Evolutionary conservation across 1,284 basidiomycete genomes (phyloP), one percentile per base, ranked within the genome.

Genomic region (Microstroma glucosiphilum): DNA sequence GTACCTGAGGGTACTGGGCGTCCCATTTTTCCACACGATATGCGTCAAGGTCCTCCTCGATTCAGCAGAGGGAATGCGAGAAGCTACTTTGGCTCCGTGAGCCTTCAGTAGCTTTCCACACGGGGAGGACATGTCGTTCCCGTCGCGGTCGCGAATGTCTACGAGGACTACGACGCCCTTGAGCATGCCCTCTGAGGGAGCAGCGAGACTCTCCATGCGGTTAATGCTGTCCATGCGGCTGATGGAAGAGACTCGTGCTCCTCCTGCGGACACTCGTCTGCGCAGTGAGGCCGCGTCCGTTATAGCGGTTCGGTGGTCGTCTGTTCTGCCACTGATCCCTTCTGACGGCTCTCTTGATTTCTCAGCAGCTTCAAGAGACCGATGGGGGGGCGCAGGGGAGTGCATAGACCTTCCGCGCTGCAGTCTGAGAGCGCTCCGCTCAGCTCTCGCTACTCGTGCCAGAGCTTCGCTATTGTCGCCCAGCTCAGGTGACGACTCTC

Each of bases 11-110:
- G 73, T 76, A 48, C 65, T 67, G 17, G 72, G 72, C 21, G 62
- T 59, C 12, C 73, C 73, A 41, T 67, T 67, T 60, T 74, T 76
- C 65, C 67, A 76, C 40, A 76, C 69, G 25, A 76, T 74, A 41
- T 75, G 73, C 17, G 68, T 75, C 46, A 75, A n/a, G 57, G 66
- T 64, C 37, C 56, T 17, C 17, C 19, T 21, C 11, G 58, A 30
- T 8, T 25, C 26, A 21, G 23, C 58, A 12, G 25, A 43, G 13
- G 48, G 63, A 23, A 37, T 26, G 25, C 71, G 51, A 6, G 69
- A 62, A 61, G 68, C 60, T 9, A 74, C 72, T 46, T 69, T 69
- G 19, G 73, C 72, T n/a, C 73, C 73, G 0, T 63, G 68, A 17
- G 58, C 62, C 49, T 69, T 70, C 40, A 76, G 65, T 62, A 68